phyloP scores from a whole-genome alignment of 306 rosid genomes.

The Glycine soja region DNA sequence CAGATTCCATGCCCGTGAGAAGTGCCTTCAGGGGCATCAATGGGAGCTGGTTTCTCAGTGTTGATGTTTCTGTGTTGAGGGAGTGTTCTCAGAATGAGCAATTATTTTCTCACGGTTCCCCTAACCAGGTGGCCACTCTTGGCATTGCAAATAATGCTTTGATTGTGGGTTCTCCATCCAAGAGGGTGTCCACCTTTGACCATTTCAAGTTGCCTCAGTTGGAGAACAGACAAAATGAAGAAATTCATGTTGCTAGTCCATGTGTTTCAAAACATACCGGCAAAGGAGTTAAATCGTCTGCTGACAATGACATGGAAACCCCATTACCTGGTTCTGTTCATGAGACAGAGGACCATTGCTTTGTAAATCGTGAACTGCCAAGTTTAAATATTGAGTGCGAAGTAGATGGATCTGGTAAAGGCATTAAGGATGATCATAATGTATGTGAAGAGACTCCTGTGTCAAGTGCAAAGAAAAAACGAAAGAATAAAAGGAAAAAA shows the following conservation, averaged over 20 bases:
- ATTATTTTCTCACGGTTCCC: constrained; percentile 37
- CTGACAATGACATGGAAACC: neutral
- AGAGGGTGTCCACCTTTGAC: constrained; percentile 5
- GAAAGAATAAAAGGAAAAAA: constrained; percentile 31
- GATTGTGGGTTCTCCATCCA: constrained; percentile 10
- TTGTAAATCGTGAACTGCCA: constrained; percentile 5
- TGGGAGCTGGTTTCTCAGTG: constrained; percentile 50
- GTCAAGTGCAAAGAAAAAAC: constrained; percentile 41
- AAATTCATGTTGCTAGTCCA: constrained; percentile 21
- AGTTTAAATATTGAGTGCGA: constrained; percentile 27
- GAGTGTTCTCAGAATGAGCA: constrained; percentile 35
- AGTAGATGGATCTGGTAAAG: constrained; percentile 40
- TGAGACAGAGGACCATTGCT: neutral
- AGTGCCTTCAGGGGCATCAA: constrained; percentile 45
- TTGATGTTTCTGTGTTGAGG: constrained; percentile 50
- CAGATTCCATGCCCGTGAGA: constrained; percentile 53
- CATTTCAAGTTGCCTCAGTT: constrained; percentile 10
- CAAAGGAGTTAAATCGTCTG: constrained; percentile 33
- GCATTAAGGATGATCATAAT: constrained; percentile 13
- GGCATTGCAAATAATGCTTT: constrained; percentile 40
- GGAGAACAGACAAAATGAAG: constrained; percentile 36
- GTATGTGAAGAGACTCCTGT: constrained; percentile 1
- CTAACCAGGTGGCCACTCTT: constrained; percentile 20
- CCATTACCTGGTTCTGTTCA: constrained; percentile 10
- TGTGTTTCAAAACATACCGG: constrained; percentile 33